Evolutionary conservation across 306 rosid species (phyloP), one percentile per base, ranked within the genome.

Genomic region (Dryas alaskensis): DNA sequence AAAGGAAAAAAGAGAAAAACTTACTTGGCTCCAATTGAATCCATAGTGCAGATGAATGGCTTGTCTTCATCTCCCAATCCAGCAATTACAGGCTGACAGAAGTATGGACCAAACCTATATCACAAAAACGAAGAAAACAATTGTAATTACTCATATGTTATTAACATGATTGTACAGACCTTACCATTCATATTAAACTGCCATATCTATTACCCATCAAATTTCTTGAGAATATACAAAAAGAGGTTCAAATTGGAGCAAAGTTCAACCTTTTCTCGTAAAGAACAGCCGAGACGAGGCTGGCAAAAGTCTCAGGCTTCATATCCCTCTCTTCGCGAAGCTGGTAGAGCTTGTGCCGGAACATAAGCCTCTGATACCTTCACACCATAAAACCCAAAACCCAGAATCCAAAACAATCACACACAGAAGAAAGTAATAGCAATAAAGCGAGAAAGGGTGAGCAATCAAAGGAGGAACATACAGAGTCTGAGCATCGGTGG

Each of bases 11-110:
- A 14, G 6, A 51, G 51, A 4, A 43, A 53, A 49, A 74, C 94
- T 87, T 78, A 95, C 99, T 95, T 95, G 65, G 99, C 99, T 70
- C 99, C 99, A 80, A 92, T 82, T 6, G 92, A 82, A 74, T 95
- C 99, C 98, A 90, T 95, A 5, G 99, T 95, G 84, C 99, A 95
- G 65, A 95, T 95, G 84, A 95, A 95, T 16, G 99, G 98, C 72
- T 81, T 88, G 85, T 92, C 89, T 50, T 78, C 96, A 55, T 92
- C 98, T 67, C 96, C 89, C 81, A 95, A 73, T 27, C 99, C 98
- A 79, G 97, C 99, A 85, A 95, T 95, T 52, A 90, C 98, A 53
- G 97, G 99, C 81, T 95, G 99, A 85, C 90, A 84, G 75, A 95
- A 88, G 80, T 95, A 95, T 10, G 98, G 99, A 78, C 99, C 98